Percentiles rank a stretch among this genome's conserved stretches.
These are phyloP conservation scores for Paramecium octaurelia DNA, from an alignment of 73 alveolate species.

Conservation along the genomic window DNA sequence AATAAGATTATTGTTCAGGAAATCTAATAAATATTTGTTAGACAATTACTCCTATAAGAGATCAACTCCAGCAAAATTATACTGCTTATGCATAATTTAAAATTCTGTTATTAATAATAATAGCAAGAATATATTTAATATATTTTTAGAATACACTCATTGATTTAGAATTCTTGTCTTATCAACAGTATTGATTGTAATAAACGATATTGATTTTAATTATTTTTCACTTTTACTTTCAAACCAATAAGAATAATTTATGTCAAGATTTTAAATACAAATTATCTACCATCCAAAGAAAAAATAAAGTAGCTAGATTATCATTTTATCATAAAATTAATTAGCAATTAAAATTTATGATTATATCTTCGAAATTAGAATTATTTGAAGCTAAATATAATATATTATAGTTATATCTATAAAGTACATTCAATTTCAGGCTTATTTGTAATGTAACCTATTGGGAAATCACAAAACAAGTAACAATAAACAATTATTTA, in stretches of 20 bases:
- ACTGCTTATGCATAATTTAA: not conserved
- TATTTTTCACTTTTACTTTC: no score
- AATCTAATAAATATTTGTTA: not conserved
- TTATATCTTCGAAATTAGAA: constrained; percentile 16
- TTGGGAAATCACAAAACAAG: not conserved
- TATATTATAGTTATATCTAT: not conserved
- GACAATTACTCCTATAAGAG: not conserved
- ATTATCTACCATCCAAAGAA: not conserved
- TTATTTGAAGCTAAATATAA: not conserved
- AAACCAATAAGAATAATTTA: not conserved
- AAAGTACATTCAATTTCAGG: not conserved
- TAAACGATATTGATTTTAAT: no score
- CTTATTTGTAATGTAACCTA: not conserved
- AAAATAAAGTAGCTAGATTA: not conserved
- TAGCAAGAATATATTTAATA: not conserved
- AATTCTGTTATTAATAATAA: not conserved
- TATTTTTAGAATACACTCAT: not conserved
- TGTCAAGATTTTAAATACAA: not conserved
- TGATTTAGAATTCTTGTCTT: not conserved
- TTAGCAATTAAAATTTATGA: constrained; percentile 52
- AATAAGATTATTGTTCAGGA: not conserved
- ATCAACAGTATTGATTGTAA: no score
- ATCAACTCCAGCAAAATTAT: not conserved
- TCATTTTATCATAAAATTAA: not conserved
- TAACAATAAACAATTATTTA: not conserved